phyloP scores from a whole-genome alignment of 2,329 filamentous ascomycete genomes.

The Thyridium curvatum region DNA sequence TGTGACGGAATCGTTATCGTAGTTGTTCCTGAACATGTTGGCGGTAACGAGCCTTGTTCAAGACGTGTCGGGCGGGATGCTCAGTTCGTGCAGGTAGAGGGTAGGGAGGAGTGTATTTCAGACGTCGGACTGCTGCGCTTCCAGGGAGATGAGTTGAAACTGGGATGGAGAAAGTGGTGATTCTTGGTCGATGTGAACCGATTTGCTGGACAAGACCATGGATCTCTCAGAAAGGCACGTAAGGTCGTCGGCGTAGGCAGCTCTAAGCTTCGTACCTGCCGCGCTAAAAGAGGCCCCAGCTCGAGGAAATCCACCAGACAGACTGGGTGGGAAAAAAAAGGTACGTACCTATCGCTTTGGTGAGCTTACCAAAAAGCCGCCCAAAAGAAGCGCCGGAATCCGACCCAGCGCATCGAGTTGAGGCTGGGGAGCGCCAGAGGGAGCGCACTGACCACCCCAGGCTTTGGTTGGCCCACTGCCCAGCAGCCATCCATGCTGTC shows the following conservation, averaged over 20 bases:
- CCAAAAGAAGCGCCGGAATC: too few relatives aligned
- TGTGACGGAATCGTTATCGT: conserved; percentile 99
- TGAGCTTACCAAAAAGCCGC: too few relatives aligned
- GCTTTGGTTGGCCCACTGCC: too few relatives aligned
- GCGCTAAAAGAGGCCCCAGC: conserved; percentile 2
- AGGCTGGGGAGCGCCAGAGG: too few relatives aligned
- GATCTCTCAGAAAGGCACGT: conserved; percentile 4
- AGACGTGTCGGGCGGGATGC: too few relatives aligned
- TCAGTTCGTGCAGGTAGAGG: not conserved
- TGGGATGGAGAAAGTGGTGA: too few relatives aligned
- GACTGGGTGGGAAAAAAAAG: too few relatives aligned
- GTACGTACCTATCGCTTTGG: conserved; percentile 5
- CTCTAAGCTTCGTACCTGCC: conserved; percentile 17
- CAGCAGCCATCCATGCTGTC: too few relatives aligned
- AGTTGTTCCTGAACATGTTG: conserved; percentile 99
- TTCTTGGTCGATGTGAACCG: not conserved
- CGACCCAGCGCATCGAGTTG: not conserved
- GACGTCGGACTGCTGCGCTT: too few relatives aligned
- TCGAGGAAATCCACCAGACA: not conserved
- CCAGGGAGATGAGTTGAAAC: too few relatives aligned
- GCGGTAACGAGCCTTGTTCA: conserved; percentile 5
- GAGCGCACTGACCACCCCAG: too few relatives aligned
- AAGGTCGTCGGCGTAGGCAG: conserved; percentile 10
- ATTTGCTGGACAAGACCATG: not conserved
- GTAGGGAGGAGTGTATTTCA: too few relatives aligned